phyloP scores from a whole-genome alignment of 78 protist genomes.

The Pigoraptor vietnamica region DNA sequence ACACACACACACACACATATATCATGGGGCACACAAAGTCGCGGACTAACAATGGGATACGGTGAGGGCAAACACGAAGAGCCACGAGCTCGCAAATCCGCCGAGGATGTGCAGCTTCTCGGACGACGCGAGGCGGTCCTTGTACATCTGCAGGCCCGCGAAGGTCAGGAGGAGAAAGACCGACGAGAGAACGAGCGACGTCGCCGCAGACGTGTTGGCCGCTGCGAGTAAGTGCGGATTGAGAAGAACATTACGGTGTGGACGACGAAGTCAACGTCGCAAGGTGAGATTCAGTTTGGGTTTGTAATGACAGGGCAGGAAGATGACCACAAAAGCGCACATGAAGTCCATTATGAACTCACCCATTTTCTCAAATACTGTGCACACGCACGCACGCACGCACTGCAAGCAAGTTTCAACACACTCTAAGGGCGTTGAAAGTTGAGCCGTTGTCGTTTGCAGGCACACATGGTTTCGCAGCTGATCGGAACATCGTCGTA shows the following conservation, averaged over 20 bases:
- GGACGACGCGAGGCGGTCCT: background rate
- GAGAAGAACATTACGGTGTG: background rate
- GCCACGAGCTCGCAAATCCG: background rate
- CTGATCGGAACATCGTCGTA: too few species aligned
- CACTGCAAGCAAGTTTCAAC: background rate
- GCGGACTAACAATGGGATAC: background rate
- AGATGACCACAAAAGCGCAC: too few species aligned
- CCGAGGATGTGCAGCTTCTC: background rate
- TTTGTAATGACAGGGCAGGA: too few species aligned
- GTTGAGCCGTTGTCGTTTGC: too few species aligned
- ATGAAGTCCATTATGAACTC: too few species aligned
- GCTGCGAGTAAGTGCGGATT: background rate
- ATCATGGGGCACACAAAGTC: too few species aligned
- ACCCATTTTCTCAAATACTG: too few species aligned
- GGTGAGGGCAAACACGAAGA: background rate
- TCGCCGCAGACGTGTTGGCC: background rate
- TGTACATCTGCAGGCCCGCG: background rate
- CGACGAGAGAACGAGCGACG: background rate
- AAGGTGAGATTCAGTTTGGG: too few species aligned
- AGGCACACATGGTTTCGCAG: too few species aligned
- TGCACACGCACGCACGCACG: background rate
- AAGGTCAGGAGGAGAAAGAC: background rate
- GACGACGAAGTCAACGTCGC: too few species aligned
- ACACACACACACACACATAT: background rate
- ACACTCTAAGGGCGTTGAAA: too few species aligned